A percentile compares a stretch with the other conserved stretches of the same genome.
phyloP scores from a whole-genome alignment of 345 rosid genomes.

The Acer negundo region DNA sequence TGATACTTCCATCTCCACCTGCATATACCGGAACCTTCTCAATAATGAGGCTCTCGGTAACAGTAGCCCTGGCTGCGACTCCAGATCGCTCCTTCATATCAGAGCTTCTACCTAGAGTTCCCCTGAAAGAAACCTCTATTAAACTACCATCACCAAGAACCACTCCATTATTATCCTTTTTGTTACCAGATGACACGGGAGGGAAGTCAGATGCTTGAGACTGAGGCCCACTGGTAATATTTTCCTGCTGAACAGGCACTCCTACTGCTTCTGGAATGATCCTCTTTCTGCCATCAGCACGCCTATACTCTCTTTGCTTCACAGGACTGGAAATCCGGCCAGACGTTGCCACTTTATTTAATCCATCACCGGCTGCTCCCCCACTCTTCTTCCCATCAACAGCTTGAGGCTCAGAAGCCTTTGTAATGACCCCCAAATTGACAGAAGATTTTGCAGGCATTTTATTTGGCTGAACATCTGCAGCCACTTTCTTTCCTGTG shows the following conservation, averaged over 20 bases:
- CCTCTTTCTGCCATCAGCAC: slow-evolving; percentile 98
- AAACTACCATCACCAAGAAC: slow-evolving; percentile 41
- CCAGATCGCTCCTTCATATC: slow-evolving; percentile 75
- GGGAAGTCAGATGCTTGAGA: slow-evolving; percentile 47
- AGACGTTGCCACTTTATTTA: slow-evolving; percentile 51
- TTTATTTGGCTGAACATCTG: slow-evolving; percentile 62
- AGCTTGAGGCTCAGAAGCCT: slow-evolving; percentile 56
- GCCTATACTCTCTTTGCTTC: slow-evolving; percentile 88
- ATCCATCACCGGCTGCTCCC: slow-evolving; percentile 47
- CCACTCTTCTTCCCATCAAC: slow-evolving; percentile 53
- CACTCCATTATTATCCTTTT: slow-evolving; percentile 50
- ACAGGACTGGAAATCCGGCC: slow-evolving; percentile 74
- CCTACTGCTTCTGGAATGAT: slow-evolving; percentile 99
- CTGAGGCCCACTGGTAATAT: slow-evolving; percentile 36
- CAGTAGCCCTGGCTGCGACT: slow-evolving; percentile 70
- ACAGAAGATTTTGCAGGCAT: slow-evolving; percentile 54
- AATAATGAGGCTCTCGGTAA: slow-evolving; percentile 79
- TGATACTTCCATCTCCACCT: slow-evolving; percentile 56
- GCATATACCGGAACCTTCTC: slow-evolving; percentile 69
- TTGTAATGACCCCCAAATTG: slow-evolving; percentile 44
- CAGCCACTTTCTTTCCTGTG: slow-evolving; percentile 55
- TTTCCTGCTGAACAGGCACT: slow-evolving; percentile 62
- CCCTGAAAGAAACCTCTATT: slow-evolving; percentile 50
- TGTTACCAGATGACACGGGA: slow-evolving; percentile 35
- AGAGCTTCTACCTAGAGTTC: slow-evolving; percentile 45